Evolutionary conservation across 1,139 yeast species (phyloP), one percentile per base, ranked within the genome.

Genomic region (Pichiaceae sp.): DNA sequence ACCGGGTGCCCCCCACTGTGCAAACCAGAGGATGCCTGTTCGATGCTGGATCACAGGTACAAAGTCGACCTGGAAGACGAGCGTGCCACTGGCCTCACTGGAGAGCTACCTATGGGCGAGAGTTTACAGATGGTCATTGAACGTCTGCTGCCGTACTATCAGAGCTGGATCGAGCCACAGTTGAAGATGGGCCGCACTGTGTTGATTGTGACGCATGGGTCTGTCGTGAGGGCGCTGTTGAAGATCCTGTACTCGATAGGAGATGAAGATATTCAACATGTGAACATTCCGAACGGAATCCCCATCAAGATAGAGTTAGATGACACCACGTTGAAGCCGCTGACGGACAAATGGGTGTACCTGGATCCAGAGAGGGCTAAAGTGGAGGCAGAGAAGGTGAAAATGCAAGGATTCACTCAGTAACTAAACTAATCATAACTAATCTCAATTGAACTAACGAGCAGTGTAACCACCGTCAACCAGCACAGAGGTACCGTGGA

Each of bases 251-350:
- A 72, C 43, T 59, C 63, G 3, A 70, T 81, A 3, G 65, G 72
- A 32, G 84, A 79, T 49, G 67, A 68, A n/a, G 78, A 73, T 38
- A 81, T 82, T 36, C 71, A 77, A 41, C 64, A 70, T 35, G 69
- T 82, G 35, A 80, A 82, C 53, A 79, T 81, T 9, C 91, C 94
- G 2, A 82, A 84, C 33, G 91, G 87, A 0, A 75, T 82, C 9
- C 93, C 93, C 4, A 60, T 82, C 40, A 73, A 77, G 52, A 45
- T 56, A 26, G 42, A 48, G 8, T 36, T 57, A 31, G 62, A 71
- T 44, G 68, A 68, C 31, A 17, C 28, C 20, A 35, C 42, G 1
- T 64, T 75, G 26, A 56, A 60, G 28, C 64, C 72, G 33, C 52
- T 63, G 2, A 34, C 32, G 4, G 61, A 60, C 24, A 66, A 68